phyloP scores from a whole-genome alignment of 2,329 filamentous ascomycete species.

The Exophiala sideris region DNA sequence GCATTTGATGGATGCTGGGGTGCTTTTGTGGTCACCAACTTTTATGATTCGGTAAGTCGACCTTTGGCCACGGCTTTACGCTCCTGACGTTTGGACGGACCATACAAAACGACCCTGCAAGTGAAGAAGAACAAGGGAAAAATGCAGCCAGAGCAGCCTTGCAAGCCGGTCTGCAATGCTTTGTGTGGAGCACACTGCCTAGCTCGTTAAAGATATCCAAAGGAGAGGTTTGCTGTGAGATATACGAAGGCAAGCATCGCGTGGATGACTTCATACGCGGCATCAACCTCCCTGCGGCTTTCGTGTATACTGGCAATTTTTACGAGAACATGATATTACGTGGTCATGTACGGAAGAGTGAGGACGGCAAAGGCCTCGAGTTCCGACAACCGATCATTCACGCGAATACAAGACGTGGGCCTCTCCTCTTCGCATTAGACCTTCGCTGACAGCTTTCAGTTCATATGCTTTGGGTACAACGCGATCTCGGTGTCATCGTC shows the following conservation, averaged over 20 bases:
- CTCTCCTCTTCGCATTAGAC: neutral
- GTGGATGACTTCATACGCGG: slow-evolving; percentile 25
- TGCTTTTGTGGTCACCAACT: slow-evolving; percentile 23
- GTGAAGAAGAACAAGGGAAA: slow-evolving; percentile 20
- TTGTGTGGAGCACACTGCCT: slow-evolving; percentile 21
- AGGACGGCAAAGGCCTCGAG: slow-evolving; percentile 15
- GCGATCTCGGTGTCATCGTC: slow-evolving; percentile 19
- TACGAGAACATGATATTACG: slow-evolving; percentile 22
- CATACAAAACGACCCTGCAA: slow-evolving; percentile 18
- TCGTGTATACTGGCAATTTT: slow-evolving; percentile 27
- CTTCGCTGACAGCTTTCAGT: slow-evolving; percentile 1
- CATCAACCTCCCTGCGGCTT: slow-evolving; percentile 21
- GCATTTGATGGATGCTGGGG: slow-evolving; percentile 21
- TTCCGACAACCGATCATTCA: slow-evolving; percentile 20
- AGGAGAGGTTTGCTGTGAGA: slow-evolving; percentile 16
- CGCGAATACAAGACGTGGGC: slow-evolving; percentile 15
- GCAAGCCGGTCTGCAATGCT: slow-evolving; percentile 13
- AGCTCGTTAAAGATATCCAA: slow-evolving; percentile 15
- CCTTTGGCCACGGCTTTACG: neutral
- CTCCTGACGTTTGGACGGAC: neutral
- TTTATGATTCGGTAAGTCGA: slow-evolving; percentile 17
- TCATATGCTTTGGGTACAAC: slow-evolving; percentile 24
- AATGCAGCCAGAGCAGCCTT: slow-evolving; percentile 16
- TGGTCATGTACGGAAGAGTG: slow-evolving; percentile 10
- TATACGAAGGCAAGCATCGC: slow-evolving; percentile 25